Evolutionary conservation across 2,329 filamentous ascomycete species (phyloP), one percentile per base, ranked within the genome.

Genomic region (Pseudonectria buxi): DNA sequence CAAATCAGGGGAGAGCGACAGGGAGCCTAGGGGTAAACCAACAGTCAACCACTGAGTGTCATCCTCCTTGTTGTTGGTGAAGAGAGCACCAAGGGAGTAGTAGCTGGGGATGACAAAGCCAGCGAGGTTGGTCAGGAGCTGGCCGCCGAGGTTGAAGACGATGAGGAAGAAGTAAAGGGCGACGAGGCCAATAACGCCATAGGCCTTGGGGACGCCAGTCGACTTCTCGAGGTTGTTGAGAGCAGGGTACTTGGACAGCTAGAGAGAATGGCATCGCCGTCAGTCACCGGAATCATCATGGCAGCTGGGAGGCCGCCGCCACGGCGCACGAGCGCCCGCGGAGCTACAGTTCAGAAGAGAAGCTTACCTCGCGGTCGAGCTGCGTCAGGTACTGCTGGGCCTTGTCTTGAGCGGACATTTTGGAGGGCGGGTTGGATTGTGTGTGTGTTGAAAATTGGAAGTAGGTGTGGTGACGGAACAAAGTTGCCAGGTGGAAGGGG

Each of bases 151-250:
- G 76, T 94, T 94, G 74, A 94, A 88, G 69, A 92, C 80, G 67
- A 92, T 86, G 53, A 92, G 78, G 71, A 90, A 87, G 69, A 92
- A 87, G 74, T 94, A 94, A 49, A 89, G 76, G 33, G 80, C 80
- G 41, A 65, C 81, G 39, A 86, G 58, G 53, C 86, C 86, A 52
- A 90, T 80, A 57, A 85, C 74, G 48, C 78, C 82, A 62, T 94
- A 92, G 56, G 85, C 82, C 74, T 94, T 94, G 59, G 86, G 86
- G 33, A 92, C 75, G 39, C 76, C 80, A 47, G 82, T 83, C 65
- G 85, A 80, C 74, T 81, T 85, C 77, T 94, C 86, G 56, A 92
- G 75, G 69, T 90, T 87, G 75, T 81, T 83, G 61, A 92, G 76
- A 56, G 74, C 66, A 53, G 83, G 83, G 70, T 92, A 92, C 66